Base-by-base conservation (phyloP, 768 basidiomycete species). In the Dendrothele bispora region DNA sequence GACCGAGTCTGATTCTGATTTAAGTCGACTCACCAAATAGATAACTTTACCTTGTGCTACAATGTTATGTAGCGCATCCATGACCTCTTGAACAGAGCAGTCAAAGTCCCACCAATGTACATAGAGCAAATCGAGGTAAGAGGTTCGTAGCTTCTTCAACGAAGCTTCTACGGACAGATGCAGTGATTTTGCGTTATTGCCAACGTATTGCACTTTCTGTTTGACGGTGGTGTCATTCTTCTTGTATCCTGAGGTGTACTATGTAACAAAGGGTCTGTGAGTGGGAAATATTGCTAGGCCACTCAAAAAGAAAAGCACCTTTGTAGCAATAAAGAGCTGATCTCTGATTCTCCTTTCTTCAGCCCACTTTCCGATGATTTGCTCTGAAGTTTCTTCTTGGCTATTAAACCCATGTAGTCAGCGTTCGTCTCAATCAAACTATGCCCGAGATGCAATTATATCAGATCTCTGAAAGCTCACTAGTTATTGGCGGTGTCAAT, bases 311-410 rank as follows among this genome's bases (percentile, higher is more conserved):
- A n/a, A 46, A 30, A 45, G 24, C 27, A 69, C 58, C 61, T 69
- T 58, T 37, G 61, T 50, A 24, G 67, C 59, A 32, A 72, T 59
- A 32, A 73, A 63, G n/a, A 74, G 59, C 39, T 70, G 65, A 50
- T 74, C 68, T 20, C 72, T 60, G 50, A 64, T 64, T 3, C 61
- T 59, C 8, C 67, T 54, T 43, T 58, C 52, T 52, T 68, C 61
- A 53, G 69, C 66, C 72, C 72, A 75, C 57, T 74, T 71, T 7
- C 72, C 72, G 30, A 75, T 63, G 53, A 69, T 69, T 47, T 56
- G 43, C 52, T 74, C 72, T 5, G 60, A 64, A 44, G 70, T 55
- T 20, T 64, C 71, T 35, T 69, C 61, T 55, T 69, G 65, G 45
- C 63, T 65, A 41, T n/a, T n/a, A n/a, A n/a, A n/a, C n/a, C n/a